Evolutionary conservation across 78 protist genomes (phyloP).

Genomic region (Protostelium mycophagum): DNA sequence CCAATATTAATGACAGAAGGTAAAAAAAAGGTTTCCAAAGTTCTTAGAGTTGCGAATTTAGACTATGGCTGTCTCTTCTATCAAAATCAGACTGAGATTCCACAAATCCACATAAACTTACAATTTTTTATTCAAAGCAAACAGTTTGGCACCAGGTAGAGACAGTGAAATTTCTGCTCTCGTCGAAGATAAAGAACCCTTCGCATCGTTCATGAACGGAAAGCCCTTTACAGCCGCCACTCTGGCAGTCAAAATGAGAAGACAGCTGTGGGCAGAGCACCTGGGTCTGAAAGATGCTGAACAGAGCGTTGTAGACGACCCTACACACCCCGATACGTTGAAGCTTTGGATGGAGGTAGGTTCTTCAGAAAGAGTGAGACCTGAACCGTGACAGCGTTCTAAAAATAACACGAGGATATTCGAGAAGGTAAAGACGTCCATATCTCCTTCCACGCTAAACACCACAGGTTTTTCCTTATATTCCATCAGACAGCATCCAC

Average conservation of each 20-base stretch:
- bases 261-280: conserved; percentile 44
- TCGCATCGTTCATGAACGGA: conserved; percentile 20
- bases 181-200: conserved; percentile 9
- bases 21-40: neutral
- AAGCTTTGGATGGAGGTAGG: neutral
- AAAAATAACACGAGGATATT: neutral
- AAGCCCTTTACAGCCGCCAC: conserved; percentile 11
- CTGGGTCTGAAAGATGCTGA: conserved; percentile 4
- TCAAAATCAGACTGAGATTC: no score
- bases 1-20: conserved; percentile 83
- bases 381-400: no score
- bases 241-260: conserved; percentile 24
- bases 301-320: neutral
- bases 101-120: no score
- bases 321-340: neutral
- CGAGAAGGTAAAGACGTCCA: neutral
- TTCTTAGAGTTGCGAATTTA: no score
- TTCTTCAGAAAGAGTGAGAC: no score
- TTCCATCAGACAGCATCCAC: neutral
- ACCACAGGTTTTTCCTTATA: neutral
- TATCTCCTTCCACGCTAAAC: no score
- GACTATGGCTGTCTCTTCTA: no score
- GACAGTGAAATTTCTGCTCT: conserved; percentile 38
- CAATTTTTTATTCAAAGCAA: no score
- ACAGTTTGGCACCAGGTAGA: neutral